Percentiles rank a stretch among this genome's conserved stretches.
Evolutionary conservation across 345 rosid genomes (phyloP).

Genomic region (Gossypium raimondii): DNA sequence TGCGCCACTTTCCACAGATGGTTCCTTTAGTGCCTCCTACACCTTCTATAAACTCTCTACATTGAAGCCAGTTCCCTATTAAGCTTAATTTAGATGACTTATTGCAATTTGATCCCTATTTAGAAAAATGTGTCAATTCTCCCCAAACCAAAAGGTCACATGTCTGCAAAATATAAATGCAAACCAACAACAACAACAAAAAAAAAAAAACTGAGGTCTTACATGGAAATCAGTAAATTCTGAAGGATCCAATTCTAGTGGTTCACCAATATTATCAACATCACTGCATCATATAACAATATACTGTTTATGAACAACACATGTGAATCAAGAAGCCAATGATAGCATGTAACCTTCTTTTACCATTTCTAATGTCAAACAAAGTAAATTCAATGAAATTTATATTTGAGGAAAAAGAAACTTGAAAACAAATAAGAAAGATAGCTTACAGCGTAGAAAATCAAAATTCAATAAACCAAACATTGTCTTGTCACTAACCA

Average conservation of each 20-base stretch:
- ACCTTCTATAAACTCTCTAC: constrained; percentile 48
- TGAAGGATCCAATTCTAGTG: constrained; percentile 39
- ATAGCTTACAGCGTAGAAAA: not conserved
- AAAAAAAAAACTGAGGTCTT: constrained; percentile 25
- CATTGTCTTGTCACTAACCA: not conserved
- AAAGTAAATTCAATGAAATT: not conserved
- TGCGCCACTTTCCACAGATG: constrained; percentile 97
- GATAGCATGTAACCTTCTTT: not conserved
- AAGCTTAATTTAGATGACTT: constrained; percentile 31
- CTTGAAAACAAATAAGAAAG: not conserved
- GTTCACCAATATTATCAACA: constrained; percentile 41
- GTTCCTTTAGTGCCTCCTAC: constrained; percentile 38
- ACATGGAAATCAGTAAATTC: constrained; percentile 37
- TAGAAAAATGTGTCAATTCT: constrained; percentile 19
- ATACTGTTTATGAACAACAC: not conserved
- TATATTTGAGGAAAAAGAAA: not conserved
- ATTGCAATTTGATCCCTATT: constrained; percentile 37
- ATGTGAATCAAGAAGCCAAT: not conserved
- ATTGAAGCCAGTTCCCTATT: constrained; percentile 90
- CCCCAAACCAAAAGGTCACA: constrained; percentile 3
- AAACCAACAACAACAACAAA: constrained; percentile 1
- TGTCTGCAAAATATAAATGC: not conserved
- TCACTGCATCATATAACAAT: constrained; percentile 44
- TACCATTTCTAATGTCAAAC: not conserved
- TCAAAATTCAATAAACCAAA: not conserved